Base-by-base conservation (phyloP, 2,329 filamentous ascomycete genomes). In the Phyllosticta paracitricarpa region DNA sequence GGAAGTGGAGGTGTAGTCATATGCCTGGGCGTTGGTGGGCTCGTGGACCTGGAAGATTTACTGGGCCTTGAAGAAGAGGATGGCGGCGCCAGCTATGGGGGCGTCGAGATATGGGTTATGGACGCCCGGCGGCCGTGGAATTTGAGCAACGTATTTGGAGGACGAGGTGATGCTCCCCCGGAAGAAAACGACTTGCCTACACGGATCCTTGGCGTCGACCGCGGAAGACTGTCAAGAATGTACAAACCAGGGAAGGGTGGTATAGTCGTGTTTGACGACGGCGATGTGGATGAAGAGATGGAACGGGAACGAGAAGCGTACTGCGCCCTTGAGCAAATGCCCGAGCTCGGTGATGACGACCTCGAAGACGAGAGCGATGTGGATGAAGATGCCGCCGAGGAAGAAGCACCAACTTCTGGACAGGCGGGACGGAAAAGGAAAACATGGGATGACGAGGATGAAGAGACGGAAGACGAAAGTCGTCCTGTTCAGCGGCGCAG, bases 111-210 rank as follows among this genome's bases (percentile, higher is more conserved):
- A 33, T 99, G 94, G 94, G 83, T 97, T 10, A 81, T 97, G 63
- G 94, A 99, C 75, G 85, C 93, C 28, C 84, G 94, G 73, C 82
- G 94, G 63, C 94, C 94, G 14, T 97, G 93, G 91, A 97, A 99
- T 72, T 73, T 99, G 70, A 86, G 85, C 65, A 99, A 99, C 72
- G 85, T 97, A 14, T 97, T 97, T 77, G 91, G 89, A 12, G 89
- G 89, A 3, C 33, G 56, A 19, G 60, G 56, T 12, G 26, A 55
- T 24, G 17, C 56, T 9, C 25, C 10, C 2, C 4, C 25, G n/a
- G 60, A 58, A 5, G 60, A 62, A n/a, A 54, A 25, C 14, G 60
- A 58, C 3, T 84, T 57, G 10, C 56, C 59, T 2, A 52, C 84
- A 26, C 71, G 25, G 63, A 62, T 64, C 1, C 71, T 72, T 9